A percentile compares a stretch with the other conserved stretches of the same genome.
These are phyloP conservation scores for Candida alai DNA, from an alignment of 805 yeast genomes.

Conservation along the genomic window DNA sequence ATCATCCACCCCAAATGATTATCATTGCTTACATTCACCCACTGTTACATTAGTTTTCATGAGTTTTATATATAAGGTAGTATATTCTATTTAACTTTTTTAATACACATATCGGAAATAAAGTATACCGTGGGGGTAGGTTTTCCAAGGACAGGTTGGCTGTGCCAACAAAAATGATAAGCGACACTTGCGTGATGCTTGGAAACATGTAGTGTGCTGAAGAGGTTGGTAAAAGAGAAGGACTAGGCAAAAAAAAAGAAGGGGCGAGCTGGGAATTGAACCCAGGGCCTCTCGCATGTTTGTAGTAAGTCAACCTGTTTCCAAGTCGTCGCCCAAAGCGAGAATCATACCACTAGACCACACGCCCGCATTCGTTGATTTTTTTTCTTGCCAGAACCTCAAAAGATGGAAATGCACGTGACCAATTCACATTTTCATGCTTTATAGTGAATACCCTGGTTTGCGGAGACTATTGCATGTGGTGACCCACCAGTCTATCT, in stretches of 20 bases:
- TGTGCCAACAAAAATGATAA: no score
- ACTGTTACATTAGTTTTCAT: conserved; percentile 6
- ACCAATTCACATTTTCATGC: no score
- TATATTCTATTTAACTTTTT: conserved; percentile 7
- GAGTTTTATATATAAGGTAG: conserved; percentile 6
- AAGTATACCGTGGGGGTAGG: no score
- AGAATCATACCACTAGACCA: conserved; percentile 38
- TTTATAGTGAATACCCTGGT: no score
- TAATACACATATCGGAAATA: conserved; percentile 6
- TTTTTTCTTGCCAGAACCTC: neutral
- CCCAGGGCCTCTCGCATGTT: conserved; percentile 56
- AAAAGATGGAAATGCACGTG: neutral
- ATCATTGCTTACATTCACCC: conserved; percentile 2
- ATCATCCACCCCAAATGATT: conserved; percentile 1
- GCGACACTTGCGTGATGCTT: no score
- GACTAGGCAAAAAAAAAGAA: neutral
- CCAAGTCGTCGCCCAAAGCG: conserved; percentile 26
- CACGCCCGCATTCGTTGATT: conserved; percentile 24
- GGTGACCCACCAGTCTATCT: no score
- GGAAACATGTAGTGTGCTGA: no score
- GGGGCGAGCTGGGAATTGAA: conserved; percentile 55
- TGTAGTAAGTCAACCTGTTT: conserved; percentile 18
- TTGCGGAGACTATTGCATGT: no score
- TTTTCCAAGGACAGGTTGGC: neutral
- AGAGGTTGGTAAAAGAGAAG: neutral